Base-by-base conservation (phyloP, 371 early-diverging fungal genomes). In the Smittium culicis region DNA sequence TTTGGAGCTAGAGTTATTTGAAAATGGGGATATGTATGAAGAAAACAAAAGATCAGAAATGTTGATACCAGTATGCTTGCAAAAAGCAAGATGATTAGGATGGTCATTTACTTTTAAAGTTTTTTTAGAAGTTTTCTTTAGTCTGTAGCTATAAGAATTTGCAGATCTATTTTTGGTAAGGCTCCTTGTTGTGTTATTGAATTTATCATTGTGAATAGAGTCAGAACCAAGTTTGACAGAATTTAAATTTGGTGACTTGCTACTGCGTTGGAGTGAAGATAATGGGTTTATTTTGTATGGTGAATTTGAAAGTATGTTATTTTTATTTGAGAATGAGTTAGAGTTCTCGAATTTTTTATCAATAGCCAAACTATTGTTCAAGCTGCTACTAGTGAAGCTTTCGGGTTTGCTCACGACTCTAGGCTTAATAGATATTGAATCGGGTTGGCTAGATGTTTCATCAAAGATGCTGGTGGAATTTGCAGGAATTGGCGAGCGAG, bases 11-110 rank as follows among this genome's bases (percentile, higher is more conserved):
- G n/a, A n/a, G n/a, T n/a, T n/a, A 45, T 45, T 45, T 45, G 59
- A 28, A 11, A 67, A 33, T 33, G 56, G 77, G 55, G 71, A 54
- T 32, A 77, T 73, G 32, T 74, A 77, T 28, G 77, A 77, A 2
- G 77, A 77, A 61, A 77, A 77, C 33, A 77, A 60, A 24, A 77
- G 68, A 35, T 77, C 77, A 54, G 67, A 34, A 25, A 77, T 68
- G 31, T 71, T 69, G n/a, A 77, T 77, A 1, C 78, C 78, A 24
- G 78, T 77, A 61, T 77, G 77, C 54, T 68, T 73, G 28, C 77
- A 63, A 56, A 77, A 77, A 66, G 69, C 64, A 14, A 64, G 66
- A 62, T 77, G 77, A 64, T 77, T 77, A 16, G 77, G 74, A 61
- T 77, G 77, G 54, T 77, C 78, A 1, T 64, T 64, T 14, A 74